Base-by-base conservation (phyloP, 768 basidiomycete species). In the Gloeophyllum trabeum region DNA sequence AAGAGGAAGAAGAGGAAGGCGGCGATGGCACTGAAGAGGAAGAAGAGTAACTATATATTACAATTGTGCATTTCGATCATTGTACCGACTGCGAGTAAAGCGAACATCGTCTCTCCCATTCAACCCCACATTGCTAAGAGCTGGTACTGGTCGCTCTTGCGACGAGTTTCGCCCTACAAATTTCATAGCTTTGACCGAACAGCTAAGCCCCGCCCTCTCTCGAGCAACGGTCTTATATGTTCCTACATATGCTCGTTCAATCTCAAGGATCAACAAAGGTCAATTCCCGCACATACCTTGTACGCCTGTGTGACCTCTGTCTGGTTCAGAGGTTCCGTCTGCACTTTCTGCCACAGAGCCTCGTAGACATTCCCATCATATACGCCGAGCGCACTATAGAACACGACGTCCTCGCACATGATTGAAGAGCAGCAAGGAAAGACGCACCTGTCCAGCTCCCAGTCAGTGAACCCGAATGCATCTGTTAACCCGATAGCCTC, bases 381-480 rank as follows among this genome's bases (percentile, higher is more conserved):
- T 2, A 75, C 72, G 1, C 82, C 82, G 18, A 84, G 59, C 0
- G 78, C 75, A 54, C 80, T 81, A 18, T 20, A 32, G 18, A 35
- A 40, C 20, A 14, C 24, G 16, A 1, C 22, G 3, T 21, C 22
- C 30, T 24, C n/a, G 5, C n/a, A 22, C 1, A 19, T 28, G 3
- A n/a, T 24, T 14, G 25, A n/a, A 21, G 12, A 35, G 0, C 4
- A 6, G 39, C 6, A 1, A 5, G 22, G 20, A 35, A 44, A 21
- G 5, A 51, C 63, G 13, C 39, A 76, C 76, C 79, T 81, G 48
- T 84, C 72, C 14, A 87, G 60, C 40, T 83, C 75, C 78, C 80
- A 87, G 50, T 87, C 82, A 0, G 73, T 67, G 49, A 83, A 82
- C 0, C 75, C 79, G 53, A 88, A 85, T 3, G 80, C 75, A 53